These are phyloP conservation scores for Exserohilum rostratum DNA, from an alignment of 2,329 filamentous ascomycete genomes.

Conservation along the genomic window DNA sequence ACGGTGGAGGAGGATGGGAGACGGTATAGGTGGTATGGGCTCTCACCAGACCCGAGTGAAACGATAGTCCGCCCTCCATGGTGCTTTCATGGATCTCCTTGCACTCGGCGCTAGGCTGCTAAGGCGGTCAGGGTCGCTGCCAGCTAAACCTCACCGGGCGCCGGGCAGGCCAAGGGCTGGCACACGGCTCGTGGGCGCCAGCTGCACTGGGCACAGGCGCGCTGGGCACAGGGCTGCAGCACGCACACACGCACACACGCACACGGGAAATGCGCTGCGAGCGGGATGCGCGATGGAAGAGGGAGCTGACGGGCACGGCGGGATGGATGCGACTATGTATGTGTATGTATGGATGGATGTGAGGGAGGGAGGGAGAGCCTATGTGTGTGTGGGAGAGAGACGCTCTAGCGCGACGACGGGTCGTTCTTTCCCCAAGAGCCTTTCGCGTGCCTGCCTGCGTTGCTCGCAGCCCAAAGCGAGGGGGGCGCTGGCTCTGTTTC, in stretches of 20 bases:
- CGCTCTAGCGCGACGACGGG: no score
- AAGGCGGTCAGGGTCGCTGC: constrained; percentile 16
- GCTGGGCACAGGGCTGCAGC: constrained; percentile 12
- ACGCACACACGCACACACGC: no score
- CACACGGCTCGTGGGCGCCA: no score
- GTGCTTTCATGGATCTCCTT: constrained; percentile 39
- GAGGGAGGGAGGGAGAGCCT: no score
- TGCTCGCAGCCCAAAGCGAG: neutral
- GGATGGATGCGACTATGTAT: constrained; percentile 7
- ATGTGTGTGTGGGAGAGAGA: no score
- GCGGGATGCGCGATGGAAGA: neutral
- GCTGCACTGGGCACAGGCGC: no score
- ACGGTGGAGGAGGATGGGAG: constrained; percentile 26
- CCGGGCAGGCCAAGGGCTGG: no score
- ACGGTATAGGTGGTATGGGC: constrained; percentile 25
- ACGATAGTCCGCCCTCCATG: constrained; percentile 41
- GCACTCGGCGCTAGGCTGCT: constrained; percentile 13
- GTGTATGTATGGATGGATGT: neutral
- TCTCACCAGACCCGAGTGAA: constrained; percentile 26
- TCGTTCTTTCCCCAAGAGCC: no score
- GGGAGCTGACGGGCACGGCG: neutral
- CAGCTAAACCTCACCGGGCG: constrained; percentile 10
- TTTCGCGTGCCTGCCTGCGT: no score
- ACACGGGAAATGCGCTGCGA: no score
- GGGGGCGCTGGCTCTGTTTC: neutral